A percentile compares a stretch with the other conserved stretches of the same genome.
phyloP scores from a whole-genome alignment of 2,329 filamentous ascomycete genomes.

The Karstenula rhodostoma region DNA sequence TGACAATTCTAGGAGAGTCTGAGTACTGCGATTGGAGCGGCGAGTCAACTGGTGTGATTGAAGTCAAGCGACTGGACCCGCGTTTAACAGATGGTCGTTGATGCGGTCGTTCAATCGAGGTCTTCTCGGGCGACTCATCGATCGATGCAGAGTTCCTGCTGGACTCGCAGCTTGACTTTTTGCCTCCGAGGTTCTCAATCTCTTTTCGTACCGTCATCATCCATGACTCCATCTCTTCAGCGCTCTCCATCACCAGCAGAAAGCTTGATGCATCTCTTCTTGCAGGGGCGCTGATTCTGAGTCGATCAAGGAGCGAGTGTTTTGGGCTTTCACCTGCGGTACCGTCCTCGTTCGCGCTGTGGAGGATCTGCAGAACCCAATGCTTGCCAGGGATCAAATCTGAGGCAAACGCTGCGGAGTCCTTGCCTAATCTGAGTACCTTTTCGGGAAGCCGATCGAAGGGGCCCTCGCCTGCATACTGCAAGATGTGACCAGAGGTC shows the following conservation, averaged over 20 bases:
- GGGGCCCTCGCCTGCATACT: conserved; percentile 75
- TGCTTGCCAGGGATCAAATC: conserved; percentile 81
- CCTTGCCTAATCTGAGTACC: conserved; percentile 73
- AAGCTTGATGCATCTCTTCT: conserved; percentile 69
- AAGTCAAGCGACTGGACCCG: conserved; percentile 42
- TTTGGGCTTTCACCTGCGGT: conserved; percentile 51
- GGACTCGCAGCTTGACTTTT: conserved; percentile 55
- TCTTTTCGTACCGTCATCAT: conserved; percentile 72
- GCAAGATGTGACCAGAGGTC: conserved; percentile 75
- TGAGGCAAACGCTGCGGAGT: conserved; percentile 81
- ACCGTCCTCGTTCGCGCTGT: conserved; percentile 68
- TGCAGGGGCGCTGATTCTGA: conserved; percentile 65
- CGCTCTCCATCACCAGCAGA: conserved; percentile 75
- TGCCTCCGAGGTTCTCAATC: conserved; percentile 75
- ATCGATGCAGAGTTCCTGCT: conserved; percentile 38
- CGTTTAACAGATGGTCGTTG: conserved; percentile 50
- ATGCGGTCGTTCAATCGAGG: conserved; percentile 39
- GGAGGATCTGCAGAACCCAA: conserved; percentile 80
- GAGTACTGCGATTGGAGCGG: conserved; percentile 40
- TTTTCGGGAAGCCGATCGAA: conserved; percentile 79
- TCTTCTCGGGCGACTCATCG: conserved; percentile 34
- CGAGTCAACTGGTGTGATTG: conserved; percentile 46
- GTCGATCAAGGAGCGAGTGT: conserved; percentile 70
- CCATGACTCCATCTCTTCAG: conserved; percentile 80
- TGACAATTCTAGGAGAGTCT: conserved; percentile 39